phyloP scores from a whole-genome alignment of 1,284 basidiomycete species.

The Stygiomarasmius scandens region DNA sequence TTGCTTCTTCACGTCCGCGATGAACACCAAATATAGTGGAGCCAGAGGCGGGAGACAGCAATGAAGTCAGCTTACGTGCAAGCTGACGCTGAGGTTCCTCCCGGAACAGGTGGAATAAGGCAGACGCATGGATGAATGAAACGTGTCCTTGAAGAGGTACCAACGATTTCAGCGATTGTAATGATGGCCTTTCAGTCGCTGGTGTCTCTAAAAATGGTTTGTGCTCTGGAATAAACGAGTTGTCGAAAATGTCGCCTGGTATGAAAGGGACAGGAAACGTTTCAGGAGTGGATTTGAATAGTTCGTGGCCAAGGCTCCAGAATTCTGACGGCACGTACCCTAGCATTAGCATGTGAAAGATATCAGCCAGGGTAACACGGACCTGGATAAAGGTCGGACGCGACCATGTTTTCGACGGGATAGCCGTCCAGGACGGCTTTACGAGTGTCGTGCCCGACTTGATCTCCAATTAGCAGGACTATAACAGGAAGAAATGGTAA shows the following conservation, averaged over 20 bases:
- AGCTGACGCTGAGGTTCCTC: slow-evolving; percentile 33
- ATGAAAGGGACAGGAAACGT: slow-evolving; percentile 37
- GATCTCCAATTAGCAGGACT: neutral
- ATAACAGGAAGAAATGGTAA: neutral
- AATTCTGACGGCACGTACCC: slow-evolving; percentile 26
- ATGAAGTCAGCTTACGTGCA: slow-evolving; percentile 31
- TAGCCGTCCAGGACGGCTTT: slow-evolving; percentile 27
- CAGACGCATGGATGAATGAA: slow-evolving; percentile 45
- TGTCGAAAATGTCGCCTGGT: slow-evolving; percentile 32
- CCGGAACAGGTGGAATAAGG: slow-evolving; percentile 41
- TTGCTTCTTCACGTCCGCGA: neutral
- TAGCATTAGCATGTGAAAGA: too few species aligned
- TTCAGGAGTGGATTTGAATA: slow-evolving; percentile 30
- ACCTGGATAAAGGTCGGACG: slow-evolving; percentile 26
- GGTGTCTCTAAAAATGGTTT: slow-evolving; percentile 16
- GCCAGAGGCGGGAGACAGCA: slow-evolving; percentile 27
- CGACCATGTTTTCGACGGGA: slow-evolving; percentile 25
- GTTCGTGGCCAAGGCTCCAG: slow-evolving; percentile 35
- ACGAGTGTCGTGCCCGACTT: slow-evolving; percentile 29
- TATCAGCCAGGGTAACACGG: neutral
- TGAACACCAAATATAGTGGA: slow-evolving; percentile 26
- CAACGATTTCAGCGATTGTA: slow-evolving; percentile 27
- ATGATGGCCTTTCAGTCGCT: slow-evolving; percentile 12
- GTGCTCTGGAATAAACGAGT: slow-evolving; percentile 23
- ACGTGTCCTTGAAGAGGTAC: slow-evolving; percentile 45